These are phyloP conservation scores for Ottelia alismoides DNA, from an alignment of 106 monocot species.

Conservation along the genomic window DNA sequence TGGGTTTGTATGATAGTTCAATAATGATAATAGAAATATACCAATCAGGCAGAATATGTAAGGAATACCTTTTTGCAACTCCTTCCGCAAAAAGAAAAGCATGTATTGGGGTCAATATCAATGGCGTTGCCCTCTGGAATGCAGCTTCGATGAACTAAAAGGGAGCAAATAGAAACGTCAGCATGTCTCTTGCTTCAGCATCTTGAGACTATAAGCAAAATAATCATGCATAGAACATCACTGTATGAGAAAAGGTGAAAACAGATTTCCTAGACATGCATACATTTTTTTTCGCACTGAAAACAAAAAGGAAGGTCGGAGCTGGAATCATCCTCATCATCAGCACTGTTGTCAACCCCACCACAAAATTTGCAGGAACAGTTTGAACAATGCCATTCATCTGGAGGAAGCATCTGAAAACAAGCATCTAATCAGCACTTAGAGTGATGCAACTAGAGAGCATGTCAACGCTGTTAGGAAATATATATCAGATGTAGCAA, in stretches of 20 bases:
- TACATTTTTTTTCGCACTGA: neutral
- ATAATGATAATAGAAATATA: neutral
- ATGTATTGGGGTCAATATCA: neutral
- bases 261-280: no score
- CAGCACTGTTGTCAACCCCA: neutral
- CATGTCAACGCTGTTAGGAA: no score
- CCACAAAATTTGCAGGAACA: conserved; percentile 56
- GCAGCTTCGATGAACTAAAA: neutral
- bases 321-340: neutral
- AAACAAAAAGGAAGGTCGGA: neutral
- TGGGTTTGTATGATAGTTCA: no score
- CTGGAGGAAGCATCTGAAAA: conserved; percentile 64
- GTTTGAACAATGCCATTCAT: conserved; percentile 69
- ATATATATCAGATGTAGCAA: no score
- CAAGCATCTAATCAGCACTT: no score
- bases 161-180: neutral
- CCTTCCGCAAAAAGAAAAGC: neutral
- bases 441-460: no score
- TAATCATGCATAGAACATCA: no score
- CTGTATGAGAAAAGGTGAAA: no score
- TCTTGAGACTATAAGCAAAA: no score
- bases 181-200: neutral
- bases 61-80: no score
- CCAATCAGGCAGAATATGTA: neutral
- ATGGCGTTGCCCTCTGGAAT: neutral